Evolutionary conservation across 306 rosid genomes (phyloP).

Genomic region (Alnus glutinosa): DNA sequence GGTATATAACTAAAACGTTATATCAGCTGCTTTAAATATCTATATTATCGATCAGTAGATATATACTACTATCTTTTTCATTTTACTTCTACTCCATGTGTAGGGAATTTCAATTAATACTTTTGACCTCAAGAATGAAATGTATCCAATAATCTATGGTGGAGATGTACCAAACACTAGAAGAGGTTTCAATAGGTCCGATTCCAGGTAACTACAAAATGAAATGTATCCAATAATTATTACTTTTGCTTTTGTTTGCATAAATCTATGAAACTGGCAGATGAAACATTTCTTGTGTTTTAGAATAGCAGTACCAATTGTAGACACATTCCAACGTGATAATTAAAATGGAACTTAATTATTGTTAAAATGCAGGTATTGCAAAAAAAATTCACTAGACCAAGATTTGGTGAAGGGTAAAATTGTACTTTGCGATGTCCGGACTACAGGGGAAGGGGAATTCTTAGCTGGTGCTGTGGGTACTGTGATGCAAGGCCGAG

Average conservation of each 20-base stretch:
- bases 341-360: too few relatives aligned
- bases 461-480: slow-evolving; percentile 22
- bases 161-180: slow-evolving; percentile 45
- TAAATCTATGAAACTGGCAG: neutral
- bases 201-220: slow-evolving; percentile 37
- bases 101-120: slow-evolving; percentile 56
- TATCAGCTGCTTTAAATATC: too few relatives aligned
- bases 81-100: neutral
- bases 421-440: slow-evolving; percentile 39
- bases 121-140: slow-evolving; percentile 31
- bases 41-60: too few relatives aligned
- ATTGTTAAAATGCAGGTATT: slow-evolving; percentile 6
- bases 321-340: too few relatives aligned
- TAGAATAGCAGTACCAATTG: neutral
- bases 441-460: neutral
- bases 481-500: neutral
- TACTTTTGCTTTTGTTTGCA: neutral
- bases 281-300: neutral
- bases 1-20: slow-evolving; percentile 15
- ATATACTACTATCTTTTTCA: too few relatives aligned
- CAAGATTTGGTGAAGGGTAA: slow-evolving; percentile 28
- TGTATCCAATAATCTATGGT: slow-evolving; percentile 39
- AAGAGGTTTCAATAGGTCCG: too few relatives aligned
- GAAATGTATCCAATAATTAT: too few relatives aligned
- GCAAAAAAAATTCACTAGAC: too few relatives aligned